Conservation (phyloP, 2,329 filamentous ascomycete species). For the Colletotrichum filicis region DNA sequence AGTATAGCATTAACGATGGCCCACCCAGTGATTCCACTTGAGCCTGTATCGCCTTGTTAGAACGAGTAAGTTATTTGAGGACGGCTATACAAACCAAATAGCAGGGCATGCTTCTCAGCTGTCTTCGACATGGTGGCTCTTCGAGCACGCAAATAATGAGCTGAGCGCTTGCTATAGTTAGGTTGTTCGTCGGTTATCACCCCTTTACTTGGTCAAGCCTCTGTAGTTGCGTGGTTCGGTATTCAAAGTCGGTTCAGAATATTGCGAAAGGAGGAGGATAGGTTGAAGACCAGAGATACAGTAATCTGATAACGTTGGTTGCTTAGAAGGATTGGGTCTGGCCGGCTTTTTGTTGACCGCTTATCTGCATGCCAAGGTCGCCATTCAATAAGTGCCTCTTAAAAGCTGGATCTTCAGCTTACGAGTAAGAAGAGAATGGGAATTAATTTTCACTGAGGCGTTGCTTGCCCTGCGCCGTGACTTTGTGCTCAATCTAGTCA, state of each 20-base stretch:
- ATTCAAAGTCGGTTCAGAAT: too few relatives aligned
- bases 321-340: neutral
- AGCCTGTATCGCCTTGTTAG: neutral
- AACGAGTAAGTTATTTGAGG: neutral
- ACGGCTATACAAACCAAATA: neutral
- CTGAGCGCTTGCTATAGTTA: neutral
- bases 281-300: too few relatives aligned
- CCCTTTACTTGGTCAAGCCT: neutral
- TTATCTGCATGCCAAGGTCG: neutral
- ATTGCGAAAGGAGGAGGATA: too few relatives aligned
- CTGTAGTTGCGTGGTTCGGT: too few relatives aligned
- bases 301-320: too few relatives aligned
- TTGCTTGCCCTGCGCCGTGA: neutral
- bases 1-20: neutral
- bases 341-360: neutral
- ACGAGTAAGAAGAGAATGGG: neutral
- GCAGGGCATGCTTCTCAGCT: neutral
- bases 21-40: neutral
- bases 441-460: neutral
- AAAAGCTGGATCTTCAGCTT: neutral
- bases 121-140: neutral
- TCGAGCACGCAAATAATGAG: neutral
- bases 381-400: neutral
- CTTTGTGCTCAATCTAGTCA: neutral
- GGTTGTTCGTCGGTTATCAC: neutral